Base-by-base conservation (phyloP, 2,329 filamentous ascomycete genomes). In the Septoria petroselini region DNA sequence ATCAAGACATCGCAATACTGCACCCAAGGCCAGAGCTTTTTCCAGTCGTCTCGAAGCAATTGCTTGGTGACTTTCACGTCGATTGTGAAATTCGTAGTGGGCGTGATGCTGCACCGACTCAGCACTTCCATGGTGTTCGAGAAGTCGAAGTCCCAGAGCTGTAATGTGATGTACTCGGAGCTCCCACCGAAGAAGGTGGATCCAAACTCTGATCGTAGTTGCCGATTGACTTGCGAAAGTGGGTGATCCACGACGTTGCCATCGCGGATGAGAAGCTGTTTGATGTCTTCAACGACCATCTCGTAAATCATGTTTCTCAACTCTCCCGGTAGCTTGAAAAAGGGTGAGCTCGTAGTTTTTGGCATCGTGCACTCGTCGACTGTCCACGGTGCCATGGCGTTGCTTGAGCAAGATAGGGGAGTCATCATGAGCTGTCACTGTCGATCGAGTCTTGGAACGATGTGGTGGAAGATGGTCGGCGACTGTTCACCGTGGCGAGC, bases 261-360 rank as follows among this genome's bases (percentile, higher is more conserved):
- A n/a, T 49, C 27, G 40, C 43, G 43, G 23, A 57, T 49, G 5
- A 42, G 27, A 11, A 52, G 19, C 21, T 42, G 34, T 14, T 54
- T 31, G 17, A 33, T 48, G 25, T 55, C 48, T 7, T 19, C 23
- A 27, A 50, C 44, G 27, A 58, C 37, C 11, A 25, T 31, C 23
- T 62, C 61, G 52, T 62, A 64, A 29, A 63, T 60, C 33, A 51
- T 52, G 41, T 64, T 64, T 44, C 55, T 47, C n/a, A 60, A 30
- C 25, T 60, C 58, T 19, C 50, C 50, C 21, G 58, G 54, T 7
- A 60, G 42, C 9, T 29, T 50, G 17, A 55, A 29, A 23, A 60
- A 39, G 11, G 39, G 42, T 25, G 50, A 41, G 21, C 15, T 50
- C 18, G 30, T 23, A 12, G 41, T 15, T n/a, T 11, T 14, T n/a